These are phyloP conservation scores for Coffea humblotiana DNA, from an alignment of 305 asterid genomes.

Conservation along the genomic window DNA sequence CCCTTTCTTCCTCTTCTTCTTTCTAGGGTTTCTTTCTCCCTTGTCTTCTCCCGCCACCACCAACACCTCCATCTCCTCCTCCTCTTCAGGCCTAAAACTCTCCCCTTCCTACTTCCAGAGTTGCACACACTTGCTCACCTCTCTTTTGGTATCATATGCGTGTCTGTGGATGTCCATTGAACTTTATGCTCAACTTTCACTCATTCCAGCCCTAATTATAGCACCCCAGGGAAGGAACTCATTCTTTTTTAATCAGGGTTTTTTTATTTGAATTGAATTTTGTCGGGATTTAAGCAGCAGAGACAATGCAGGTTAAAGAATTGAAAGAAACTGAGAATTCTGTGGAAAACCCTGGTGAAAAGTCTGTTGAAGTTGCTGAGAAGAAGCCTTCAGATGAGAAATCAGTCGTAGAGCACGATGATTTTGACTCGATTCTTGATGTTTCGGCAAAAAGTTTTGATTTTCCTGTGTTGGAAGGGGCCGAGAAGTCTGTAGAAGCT, in stretches of 20 bases:
- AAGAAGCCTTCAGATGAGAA: conserved; percentile 32
- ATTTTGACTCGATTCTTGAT: conserved; percentile 45
- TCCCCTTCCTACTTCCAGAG: not conserved
- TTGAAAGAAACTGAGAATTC: conserved; percentile 37
- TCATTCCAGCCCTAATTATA: not conserved
- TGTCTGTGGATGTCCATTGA: not conserved
- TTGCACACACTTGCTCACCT: no score
- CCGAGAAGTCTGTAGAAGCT: conserved; percentile 45
- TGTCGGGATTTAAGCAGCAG: conserved; percentile 13
- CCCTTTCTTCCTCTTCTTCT: conserved; percentile 20
- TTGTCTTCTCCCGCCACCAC: conserved; percentile 20
- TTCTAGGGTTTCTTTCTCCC: conserved; percentile 61
- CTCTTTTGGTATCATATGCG: not conserved
- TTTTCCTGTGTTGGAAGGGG: conserved; percentile 42
- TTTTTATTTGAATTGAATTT: not conserved
- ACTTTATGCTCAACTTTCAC: not conserved
- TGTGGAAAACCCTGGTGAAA: conserved; percentile 27
- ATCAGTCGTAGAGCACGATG: conserved; percentile 30
- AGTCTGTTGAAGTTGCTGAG: conserved; percentile 22
- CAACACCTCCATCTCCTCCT: not conserved
- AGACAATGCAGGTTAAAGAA: conserved; percentile 50
- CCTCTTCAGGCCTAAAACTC: not conserved
- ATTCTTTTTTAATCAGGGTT: conserved; percentile 8
- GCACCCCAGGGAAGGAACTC: not conserved
- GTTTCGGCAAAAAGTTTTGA: conserved; percentile 66